phyloP scores from a whole-genome alignment of 176 grass and related monocot species.

The Ampelocalamus luodianensis region DNA sequence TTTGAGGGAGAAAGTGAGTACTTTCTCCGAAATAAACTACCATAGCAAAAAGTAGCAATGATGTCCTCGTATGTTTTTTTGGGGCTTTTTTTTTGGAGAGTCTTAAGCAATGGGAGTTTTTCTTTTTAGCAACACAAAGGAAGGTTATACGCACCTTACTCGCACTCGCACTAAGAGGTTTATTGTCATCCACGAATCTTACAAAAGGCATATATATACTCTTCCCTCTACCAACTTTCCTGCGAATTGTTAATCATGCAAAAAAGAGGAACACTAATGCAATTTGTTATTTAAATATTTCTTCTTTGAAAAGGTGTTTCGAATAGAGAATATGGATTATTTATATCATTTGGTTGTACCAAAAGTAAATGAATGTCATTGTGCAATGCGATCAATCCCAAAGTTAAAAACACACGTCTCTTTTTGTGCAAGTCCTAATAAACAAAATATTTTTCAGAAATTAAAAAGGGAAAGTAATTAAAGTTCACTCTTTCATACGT shows the following conservation, averaged over 20 bases:
- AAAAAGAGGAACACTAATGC: background rate
- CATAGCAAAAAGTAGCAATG: constrained; percentile 14
- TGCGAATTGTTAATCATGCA: background rate
- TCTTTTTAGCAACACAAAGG: background rate
- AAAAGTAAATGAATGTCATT: background rate
- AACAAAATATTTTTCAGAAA: background rate
- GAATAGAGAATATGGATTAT: background rate
- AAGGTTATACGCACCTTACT: background rate
- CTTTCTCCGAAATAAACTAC: background rate
- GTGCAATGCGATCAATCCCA: background rate
- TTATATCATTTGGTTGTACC: background rate
- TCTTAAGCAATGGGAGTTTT: constrained; percentile 15
- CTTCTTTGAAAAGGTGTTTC: background rate
- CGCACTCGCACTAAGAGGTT: background rate
- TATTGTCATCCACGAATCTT: constrained; percentile 7
- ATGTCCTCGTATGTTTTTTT: constrained; percentile 6
- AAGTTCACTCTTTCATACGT: background rate
- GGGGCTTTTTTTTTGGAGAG: background rate
- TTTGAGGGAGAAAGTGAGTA: background rate
- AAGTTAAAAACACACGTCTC: background rate
- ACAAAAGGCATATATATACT: background rate
- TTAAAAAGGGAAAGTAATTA: background rate
- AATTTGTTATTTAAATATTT: background rate
- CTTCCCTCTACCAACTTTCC: background rate
- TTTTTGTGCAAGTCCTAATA: background rate